Conservation (phyloP, 2,329 filamentous ascomycete species). For the Aspergillus brasiliensis region DNA sequence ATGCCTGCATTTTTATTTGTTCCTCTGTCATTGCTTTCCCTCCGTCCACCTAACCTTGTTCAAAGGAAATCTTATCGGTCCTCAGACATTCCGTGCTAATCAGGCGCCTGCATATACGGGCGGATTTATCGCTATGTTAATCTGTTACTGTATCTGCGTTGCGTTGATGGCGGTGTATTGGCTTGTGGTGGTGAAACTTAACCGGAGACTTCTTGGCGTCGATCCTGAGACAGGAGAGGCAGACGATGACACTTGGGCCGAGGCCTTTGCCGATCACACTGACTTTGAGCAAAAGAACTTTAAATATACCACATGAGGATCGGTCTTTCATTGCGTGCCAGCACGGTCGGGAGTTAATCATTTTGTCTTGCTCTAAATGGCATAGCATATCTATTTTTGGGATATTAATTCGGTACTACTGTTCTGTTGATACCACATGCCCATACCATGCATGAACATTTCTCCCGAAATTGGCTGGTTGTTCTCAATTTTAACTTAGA, state of each 20-base stretch:
- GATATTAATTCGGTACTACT: not conserved
- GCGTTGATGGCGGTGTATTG: slow-evolving; percentile 36
- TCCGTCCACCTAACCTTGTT: not conserved
- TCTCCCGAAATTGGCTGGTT: too few species aligned
- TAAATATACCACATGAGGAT: slow-evolving; percentile 26
- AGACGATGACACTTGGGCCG: slow-evolving; percentile 11
- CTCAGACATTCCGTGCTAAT: slow-evolving; percentile 43
- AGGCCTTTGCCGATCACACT: slow-evolving; percentile 26
- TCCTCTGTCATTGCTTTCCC: not conserved
- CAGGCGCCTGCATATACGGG: slow-evolving; percentile 45
- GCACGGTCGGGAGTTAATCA: not conserved
- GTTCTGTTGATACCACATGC: too few species aligned
- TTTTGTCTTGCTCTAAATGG: not conserved
- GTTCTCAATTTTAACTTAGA: too few species aligned
- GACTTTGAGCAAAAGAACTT: slow-evolving; percentile 29
- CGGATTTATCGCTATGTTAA: slow-evolving; percentile 41
- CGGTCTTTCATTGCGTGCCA: not conserved
- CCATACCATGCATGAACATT: too few species aligned
- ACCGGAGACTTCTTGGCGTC: slow-evolving; percentile 12
- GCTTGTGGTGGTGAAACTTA: slow-evolving; percentile 25
- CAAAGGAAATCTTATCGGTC: slow-evolving; percentile 44
- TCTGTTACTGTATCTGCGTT: slow-evolving; percentile 38
- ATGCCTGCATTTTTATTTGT: not conserved
- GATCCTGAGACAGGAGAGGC: slow-evolving; percentile 5
- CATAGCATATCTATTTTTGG: not conserved